Evolutionary conservation across 1,139 yeast genomes (phyloP), one percentile per base, ranked within the genome.

Genomic region (Geotrichum restrictum): DNA sequence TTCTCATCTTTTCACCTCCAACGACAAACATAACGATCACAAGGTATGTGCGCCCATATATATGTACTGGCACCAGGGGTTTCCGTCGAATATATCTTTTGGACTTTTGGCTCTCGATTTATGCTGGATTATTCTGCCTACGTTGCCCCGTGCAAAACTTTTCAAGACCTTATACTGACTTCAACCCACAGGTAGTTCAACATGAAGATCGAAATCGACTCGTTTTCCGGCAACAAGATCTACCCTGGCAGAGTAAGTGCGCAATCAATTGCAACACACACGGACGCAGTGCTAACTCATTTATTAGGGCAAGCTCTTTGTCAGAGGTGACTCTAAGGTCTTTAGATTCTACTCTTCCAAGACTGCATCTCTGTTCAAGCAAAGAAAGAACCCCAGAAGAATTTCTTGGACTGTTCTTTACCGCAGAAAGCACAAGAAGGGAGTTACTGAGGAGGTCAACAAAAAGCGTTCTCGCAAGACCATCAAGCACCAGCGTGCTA

Each of bases 361-460:
- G 82, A 83, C 95, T 74, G 94, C 96, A 71, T 89, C 98, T 74
- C 85, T 93, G 73, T 93, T 93, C 95, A 84, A 85, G 74, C 99
- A 94, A 83, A 89, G 98, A 85, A 93, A 93, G 95, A 93, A 94
- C 91, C 99, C 98, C 80, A 89, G 98, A 85, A 88, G 96, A 85
- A 85, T 93, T 74, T 85, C 98, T 65, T 93, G 99, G 99, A 93
- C 99, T 68, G 97, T 91, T 73, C 84, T 93, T 71, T 93, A 82
- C 93, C 93, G 99, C 85, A 88, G 96, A 81, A 96, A 91, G 82
- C 98, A 93, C 95, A 91, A 88, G 87, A 93, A 93, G 82, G 99
- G 99, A 82, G 83, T 91, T 74, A 84, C 97, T 72, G 98, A 93
- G 83, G 98, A 93, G 81, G 86, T 88, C 66, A 71, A 94, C 76